These are phyloP conservation scores for Ganoderma lingzhi DNA, from an alignment of 1,284 basidiomycete species.

Conservation along the genomic window DNA sequence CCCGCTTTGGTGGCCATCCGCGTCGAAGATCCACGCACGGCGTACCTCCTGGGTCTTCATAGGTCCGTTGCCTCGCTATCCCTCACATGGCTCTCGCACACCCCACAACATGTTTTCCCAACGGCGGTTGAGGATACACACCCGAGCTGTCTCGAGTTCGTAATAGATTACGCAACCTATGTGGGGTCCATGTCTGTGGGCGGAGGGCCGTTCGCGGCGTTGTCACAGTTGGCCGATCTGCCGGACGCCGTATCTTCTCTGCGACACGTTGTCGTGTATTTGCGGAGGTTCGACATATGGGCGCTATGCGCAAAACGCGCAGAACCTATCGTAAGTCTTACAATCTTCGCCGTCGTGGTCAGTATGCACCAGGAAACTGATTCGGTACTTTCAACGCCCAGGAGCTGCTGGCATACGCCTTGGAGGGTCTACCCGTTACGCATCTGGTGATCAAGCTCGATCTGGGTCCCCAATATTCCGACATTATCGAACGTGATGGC, in stretches of 20 bases:
- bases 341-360: not conserved
- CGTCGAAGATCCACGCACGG: not conserved
- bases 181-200: not conserved
- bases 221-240: not conserved
- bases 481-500: not conserved
- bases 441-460: constrained; percentile 7
- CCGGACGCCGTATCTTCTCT: not conserved
- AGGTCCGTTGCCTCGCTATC: not conserved
- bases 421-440: not conserved
- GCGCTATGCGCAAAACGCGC: not conserved
- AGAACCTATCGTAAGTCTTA: not conserved
- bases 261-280: not conserved
- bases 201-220: not conserved
- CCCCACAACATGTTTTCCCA: not conserved
- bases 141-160: not conserved
- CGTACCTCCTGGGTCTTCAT: not conserved
- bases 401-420: not conserved
- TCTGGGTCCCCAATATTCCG: not conserved
- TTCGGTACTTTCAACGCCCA: not conserved
- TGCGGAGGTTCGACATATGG: not conserved
- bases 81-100: not conserved
- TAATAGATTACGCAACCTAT: not conserved
- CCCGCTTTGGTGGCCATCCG: not conserved
- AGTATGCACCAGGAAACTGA: not conserved
- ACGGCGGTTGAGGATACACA: not conserved